Evolutionary conservation across 1,284 basidiomycete species (phyloP), one percentile per base, ranked within the genome.

Genomic region (Malassezia nana): DNA sequence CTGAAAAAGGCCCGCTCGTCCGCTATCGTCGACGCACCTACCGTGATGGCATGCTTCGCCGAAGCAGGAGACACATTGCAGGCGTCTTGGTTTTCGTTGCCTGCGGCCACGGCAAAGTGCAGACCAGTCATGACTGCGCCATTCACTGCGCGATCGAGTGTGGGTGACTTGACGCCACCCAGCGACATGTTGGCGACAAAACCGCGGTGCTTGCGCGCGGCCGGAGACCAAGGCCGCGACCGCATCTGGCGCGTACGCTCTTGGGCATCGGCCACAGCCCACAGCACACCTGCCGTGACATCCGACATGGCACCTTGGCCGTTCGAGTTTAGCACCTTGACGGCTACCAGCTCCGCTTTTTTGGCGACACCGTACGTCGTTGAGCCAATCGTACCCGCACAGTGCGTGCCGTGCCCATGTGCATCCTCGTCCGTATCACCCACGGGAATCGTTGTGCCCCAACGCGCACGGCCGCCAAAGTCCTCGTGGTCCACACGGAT

Each of bases 141-240:
- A 77, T 96, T 84, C 59, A 98, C 89, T 45, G 86, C 83, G 32
- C 81, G 79, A 68, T 98, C 89, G 52, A 96, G 81, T 40, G 87
- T 81, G 35, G 79, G 80, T n/a, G 88, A 89, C 79, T 90, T 92
- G 65, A 88, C 88, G 71, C 92, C 92, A 62, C 92, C 92, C 50
- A 98, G 84, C 74, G 85, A 88, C 92, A 98, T 95, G 81, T 92
- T 95, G 58, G 87, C 89, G 63, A 96, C 91, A 33, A 90, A 92
- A 32, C 92, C 92, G 79, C 90, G 91, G 80, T 88, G 84, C 57
- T 78, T 79, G 63, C 65, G 65, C 59, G 84, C 84, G 72, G 80
- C 81, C 50, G 84, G 83, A n/a, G 80, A 81, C 47, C 75, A 77
- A 53, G 77, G 80, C 65, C 82, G 74, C 75, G 89, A 84, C 13